Evolutionary conservation across 176 grass and related monocot genomes (phyloP), one percentile per base, ranked within the genome.

Genomic region (Typha latifolia): DNA sequence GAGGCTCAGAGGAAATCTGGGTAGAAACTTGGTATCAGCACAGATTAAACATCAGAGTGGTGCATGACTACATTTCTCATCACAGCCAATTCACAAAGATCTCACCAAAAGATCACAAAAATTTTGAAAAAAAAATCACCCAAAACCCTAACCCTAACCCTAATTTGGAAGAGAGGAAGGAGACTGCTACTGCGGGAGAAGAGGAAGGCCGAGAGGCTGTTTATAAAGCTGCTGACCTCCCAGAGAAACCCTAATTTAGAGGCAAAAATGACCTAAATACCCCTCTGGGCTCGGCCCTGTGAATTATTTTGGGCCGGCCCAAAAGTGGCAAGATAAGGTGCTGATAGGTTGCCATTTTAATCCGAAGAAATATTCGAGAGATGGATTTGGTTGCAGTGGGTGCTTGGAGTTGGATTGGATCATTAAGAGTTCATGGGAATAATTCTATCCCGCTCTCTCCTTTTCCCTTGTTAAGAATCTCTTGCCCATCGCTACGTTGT

Each of bases 321-420:
- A 2, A 18, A 20, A 21, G 15, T 6, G 9, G 53, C 53, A 57
- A 57, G n/a, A 21, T 43, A 43, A 43, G 37, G 2, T 2, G 27
- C 27, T 29, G 27, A 29, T 29, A 29, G 27, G 27, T 2, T 29
- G 27, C 27, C 27, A 29, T 29, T 29, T 29, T 29, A 3, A 29
- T 3, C 27, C 2, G 3, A 29, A 29, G 27, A 29, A 29, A 29
- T 29, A 29, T 2, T 43, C 8, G 55, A 26, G 49, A 47, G 62
- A 91, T 87, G 88, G 77, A 84, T 75, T 76, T 84, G 50, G 8
- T 75, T 32, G 19, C 1, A 9, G 14, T 66, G 16, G 49, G 29
- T 15, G 63, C 34, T 47, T 56, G 53, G 64, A 37, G 13, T 23
- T 20, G 73, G 69, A 26, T 70, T 63, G 71, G 34, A 5, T 20